These are phyloP conservation scores for Amphichorda felina DNA, from an alignment of 2,329 filamentous ascomycete species.

Conservation along the genomic window DNA sequence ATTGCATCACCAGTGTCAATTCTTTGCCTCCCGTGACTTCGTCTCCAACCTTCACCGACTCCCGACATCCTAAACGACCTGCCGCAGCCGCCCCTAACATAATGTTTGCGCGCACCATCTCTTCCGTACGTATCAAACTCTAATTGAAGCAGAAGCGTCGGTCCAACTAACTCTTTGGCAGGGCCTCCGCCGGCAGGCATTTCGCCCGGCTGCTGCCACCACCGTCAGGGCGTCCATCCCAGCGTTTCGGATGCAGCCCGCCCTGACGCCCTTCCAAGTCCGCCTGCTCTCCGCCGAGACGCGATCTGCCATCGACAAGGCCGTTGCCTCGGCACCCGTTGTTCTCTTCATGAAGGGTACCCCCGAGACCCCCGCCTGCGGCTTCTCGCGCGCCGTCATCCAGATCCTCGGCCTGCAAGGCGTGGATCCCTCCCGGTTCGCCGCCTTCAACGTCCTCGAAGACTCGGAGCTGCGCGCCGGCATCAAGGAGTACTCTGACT, in stretches of 20 bases:
- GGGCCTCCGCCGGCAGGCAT: conserved; percentile 24
- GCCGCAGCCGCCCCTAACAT: background rate
- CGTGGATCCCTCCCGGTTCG: conserved; percentile 89
- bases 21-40: too few species aligned
- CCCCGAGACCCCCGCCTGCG: conserved; percentile 89
- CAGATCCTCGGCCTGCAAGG: conserved; percentile 92
- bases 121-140: background rate
- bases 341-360: conserved; percentile 99
- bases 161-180: conserved; percentile 6
- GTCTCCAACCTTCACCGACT: background rate
- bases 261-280: conserved; percentile 26
- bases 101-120: conserved; percentile 4
- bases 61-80: background rate
- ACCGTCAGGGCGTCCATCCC: conserved; percentile 4
- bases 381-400: conserved; percentile 89
- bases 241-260: conserved; percentile 6
- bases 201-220: conserved; percentile 18
- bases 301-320: conserved; percentile 76
- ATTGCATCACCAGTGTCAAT: conserved; percentile 3
- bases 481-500: conserved; percentile 98
- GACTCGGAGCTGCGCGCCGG: conserved; percentile 78
- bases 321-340: conserved; percentile 76
- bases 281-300: conserved; percentile 75
- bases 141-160: too few species aligned
- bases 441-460: conserved; percentile 96